phyloP scores from a whole-genome alignment of 2,329 filamentous ascomycete species.

The Aspergillus sergii region DNA sequence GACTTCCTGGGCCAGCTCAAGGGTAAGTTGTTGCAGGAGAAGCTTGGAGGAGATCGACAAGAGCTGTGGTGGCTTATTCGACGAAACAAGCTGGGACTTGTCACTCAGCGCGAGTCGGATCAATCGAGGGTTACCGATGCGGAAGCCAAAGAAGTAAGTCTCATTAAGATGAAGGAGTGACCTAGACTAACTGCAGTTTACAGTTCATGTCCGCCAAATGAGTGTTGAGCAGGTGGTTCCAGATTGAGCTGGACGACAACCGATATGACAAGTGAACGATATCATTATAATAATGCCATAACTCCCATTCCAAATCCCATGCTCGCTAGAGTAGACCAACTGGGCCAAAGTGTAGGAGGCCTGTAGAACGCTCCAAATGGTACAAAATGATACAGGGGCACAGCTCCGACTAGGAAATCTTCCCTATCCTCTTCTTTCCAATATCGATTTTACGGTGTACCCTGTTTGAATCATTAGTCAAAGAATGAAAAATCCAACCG shows the following conservation, averaged over 20 bases:
- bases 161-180: background rate
- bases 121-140: constrained; percentile 68
- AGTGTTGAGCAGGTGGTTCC: background rate
- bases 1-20: constrained; percentile 72
- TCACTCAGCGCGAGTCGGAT: constrained; percentile 66
- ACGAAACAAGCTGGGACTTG: constrained; percentile 69
- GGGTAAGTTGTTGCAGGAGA: constrained; percentile 66
- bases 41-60: constrained; percentile 73
- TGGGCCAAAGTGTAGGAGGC: background rate
- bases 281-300: constrained; percentile 2
- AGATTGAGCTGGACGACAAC: background rate
- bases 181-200: background rate
- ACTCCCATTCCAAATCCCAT: background rate
- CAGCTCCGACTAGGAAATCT: constrained; percentile 42
- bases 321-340: constrained; percentile 9
- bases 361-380: background rate
- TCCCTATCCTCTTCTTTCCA: constrained; percentile 50
- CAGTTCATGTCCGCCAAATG: constrained; percentile 18
- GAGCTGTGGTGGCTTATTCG: constrained; percentile 82
- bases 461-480: constrained; percentile 30
- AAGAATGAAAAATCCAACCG: background rate
- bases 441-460: constrained; percentile 50
- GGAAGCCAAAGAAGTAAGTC: constrained; percentile 63
- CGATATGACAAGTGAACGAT: constrained; percentile 1
- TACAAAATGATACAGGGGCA: background rate